These are phyloP conservation scores for Leptomonas pyrrhocoris DNA, from an alignment of 208 protist species.

Conservation along the genomic window DNA sequence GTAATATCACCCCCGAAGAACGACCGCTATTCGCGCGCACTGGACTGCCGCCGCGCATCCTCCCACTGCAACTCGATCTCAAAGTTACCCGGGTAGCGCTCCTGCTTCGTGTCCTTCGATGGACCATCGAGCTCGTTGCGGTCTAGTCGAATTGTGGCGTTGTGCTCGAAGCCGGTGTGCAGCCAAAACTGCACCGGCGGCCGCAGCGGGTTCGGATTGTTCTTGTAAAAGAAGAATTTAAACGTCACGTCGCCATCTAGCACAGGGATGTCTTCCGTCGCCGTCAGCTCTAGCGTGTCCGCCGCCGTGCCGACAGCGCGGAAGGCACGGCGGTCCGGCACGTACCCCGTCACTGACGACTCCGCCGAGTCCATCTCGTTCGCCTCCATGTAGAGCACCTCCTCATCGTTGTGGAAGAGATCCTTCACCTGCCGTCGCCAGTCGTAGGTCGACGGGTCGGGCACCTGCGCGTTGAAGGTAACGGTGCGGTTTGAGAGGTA, in stretches of 20 bases:
- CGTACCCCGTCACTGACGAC: slow-evolving; percentile 27
- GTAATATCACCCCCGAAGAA: not conserved
- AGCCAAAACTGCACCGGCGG: slow-evolving; percentile 79
- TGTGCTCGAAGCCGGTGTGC: slow-evolving; percentile 63
- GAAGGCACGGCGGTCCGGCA: slow-evolving; percentile 30
- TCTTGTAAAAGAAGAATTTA: slow-evolving; percentile 73
- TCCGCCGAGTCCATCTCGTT: slow-evolving; percentile 47
- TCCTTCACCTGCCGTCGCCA: slow-evolving; percentile 60
- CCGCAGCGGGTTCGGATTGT: slow-evolving; percentile 69
- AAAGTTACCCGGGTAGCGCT: slow-evolving; percentile 75
- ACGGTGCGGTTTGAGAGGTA: slow-evolving; percentile 64
- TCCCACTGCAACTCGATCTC: slow-evolving; percentile 46
- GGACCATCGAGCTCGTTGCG: slow-evolving; percentile 68
- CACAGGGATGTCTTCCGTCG: slow-evolving; percentile 47
- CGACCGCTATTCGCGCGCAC: not conserved
- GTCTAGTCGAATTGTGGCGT: slow-evolving; percentile 32
- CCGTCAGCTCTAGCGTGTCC: slow-evolving; percentile 44
- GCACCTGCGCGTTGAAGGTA: slow-evolving; percentile 51
- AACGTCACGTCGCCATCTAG: slow-evolving; percentile 65
- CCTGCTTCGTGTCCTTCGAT: slow-evolving; percentile 67
- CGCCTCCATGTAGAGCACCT: slow-evolving; percentile 54
- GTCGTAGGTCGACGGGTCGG: slow-evolving; percentile 52
- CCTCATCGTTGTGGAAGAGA: slow-evolving; percentile 57
- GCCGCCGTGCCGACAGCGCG: slow-evolving; percentile 7
- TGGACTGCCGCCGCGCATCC: slow-evolving; percentile 25